A percentile compares a stretch with the other conserved stretches of the same genome.
phyloP scores from a whole-genome alignment of 306 rosid genomes.

The Sesbania bispinosa region DNA sequence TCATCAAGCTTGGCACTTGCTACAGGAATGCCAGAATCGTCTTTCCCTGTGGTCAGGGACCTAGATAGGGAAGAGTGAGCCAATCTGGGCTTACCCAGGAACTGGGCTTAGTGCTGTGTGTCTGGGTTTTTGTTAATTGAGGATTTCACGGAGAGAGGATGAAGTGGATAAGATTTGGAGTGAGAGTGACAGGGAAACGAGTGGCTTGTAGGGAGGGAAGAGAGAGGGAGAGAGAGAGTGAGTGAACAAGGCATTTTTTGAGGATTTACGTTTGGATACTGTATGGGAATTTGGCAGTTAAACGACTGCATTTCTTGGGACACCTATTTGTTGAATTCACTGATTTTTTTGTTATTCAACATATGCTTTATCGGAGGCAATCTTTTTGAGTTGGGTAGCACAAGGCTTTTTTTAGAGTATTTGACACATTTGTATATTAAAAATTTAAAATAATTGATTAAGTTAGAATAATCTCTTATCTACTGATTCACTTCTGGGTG shows the following conservation, averaged over 20 bases:
- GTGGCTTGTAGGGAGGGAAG: slow-evolving; percentile 28
- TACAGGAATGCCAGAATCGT: slow-evolving; percentile 71
- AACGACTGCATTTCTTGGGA: no score
- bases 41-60: slow-evolving; percentile 41
- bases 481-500: no score
- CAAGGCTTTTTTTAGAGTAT: no score
- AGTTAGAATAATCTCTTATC: no score
- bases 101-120: slow-evolving; percentile 34
- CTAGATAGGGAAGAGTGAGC: slow-evolving; percentile 81
- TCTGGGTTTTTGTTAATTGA: slow-evolving; percentile 45
- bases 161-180: slow-evolving; percentile 28
- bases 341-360: no score
- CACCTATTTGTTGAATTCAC: no score
- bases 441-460: no score
- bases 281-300: neutral
- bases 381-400: no score
- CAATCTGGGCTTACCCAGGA: slow-evolving; percentile 98
- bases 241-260: slow-evolving; percentile 45
- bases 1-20: slow-evolving; percentile 83
- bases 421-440: no score
- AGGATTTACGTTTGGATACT: neutral
- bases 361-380: no score
- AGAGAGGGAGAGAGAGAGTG: slow-evolving; percentile 35
- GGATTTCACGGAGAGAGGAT: slow-evolving; percentile 41
- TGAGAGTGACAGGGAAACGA: slow-evolving; percentile 5